Evolutionary conservation across 2,329 filamentous ascomycete genomes (phyloP).

Genomic region (Alternaria infectoria): DNA sequence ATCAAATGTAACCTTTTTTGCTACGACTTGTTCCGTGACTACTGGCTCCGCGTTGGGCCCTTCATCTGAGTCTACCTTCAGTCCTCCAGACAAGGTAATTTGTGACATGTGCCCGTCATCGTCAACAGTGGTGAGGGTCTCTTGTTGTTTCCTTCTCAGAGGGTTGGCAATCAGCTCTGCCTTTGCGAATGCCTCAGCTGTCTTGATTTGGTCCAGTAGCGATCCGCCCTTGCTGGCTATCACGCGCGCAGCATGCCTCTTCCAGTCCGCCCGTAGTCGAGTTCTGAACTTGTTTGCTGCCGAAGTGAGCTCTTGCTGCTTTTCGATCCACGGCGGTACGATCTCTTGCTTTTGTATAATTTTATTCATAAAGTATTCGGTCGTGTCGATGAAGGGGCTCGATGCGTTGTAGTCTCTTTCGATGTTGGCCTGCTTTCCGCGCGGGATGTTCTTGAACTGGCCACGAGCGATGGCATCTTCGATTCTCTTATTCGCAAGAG

Average conservation of each 20-base stretch:
- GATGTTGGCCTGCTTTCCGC: constrained; percentile 74
- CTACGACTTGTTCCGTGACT: constrained; percentile 38
- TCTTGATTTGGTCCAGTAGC: constrained; percentile 72
- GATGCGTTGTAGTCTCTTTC: constrained; percentile 81
- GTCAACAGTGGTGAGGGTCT: constrained; percentile 54
- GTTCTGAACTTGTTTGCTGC: constrained; percentile 73
- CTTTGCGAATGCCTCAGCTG: constrained; percentile 74
- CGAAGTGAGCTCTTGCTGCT: constrained; percentile 86
- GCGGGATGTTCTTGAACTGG: constrained; percentile 80
- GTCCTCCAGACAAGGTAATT: constrained; percentile 54
- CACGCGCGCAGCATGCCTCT: constrained; percentile 76
- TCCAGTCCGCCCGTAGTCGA: constrained; percentile 83
- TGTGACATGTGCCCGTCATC: constrained; percentile 55
- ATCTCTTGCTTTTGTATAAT: constrained; percentile 97
- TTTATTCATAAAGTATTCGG: constrained; percentile 97
- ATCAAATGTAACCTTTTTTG: constrained; percentile 25
- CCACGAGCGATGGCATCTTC: constrained; percentile 92
- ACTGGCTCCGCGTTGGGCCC: constrained; percentile 13
- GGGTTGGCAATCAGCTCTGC: constrained; percentile 75
- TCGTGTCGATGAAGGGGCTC: constrained; percentile 92
- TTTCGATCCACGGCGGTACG: constrained; percentile 97
- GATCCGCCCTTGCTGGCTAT: constrained; percentile 80
- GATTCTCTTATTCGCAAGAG: constrained; percentile 88
- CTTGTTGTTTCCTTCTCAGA: constrained; percentile 49
- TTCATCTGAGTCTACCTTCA: constrained; percentile 39